phyloP scores from a whole-genome alignment of 2,329 filamentous ascomycete genomes.

The Penicillium nordicum region DNA sequence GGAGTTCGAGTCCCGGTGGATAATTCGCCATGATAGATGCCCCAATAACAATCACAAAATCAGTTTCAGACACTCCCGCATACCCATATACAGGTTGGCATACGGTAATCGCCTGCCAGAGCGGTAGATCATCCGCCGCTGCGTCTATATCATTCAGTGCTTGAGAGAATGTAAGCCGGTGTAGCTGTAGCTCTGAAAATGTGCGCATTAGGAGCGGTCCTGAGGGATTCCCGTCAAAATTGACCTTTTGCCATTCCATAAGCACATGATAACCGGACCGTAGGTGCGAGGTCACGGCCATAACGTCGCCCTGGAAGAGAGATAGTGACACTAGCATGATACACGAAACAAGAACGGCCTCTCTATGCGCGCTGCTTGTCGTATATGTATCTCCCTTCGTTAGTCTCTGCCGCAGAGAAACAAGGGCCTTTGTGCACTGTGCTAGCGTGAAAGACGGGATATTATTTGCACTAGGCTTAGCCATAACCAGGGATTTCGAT shows the following conservation, averaged over 20 bases:
- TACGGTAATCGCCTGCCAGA: neutral
- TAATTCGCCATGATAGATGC: neutral
- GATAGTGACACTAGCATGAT: neutral
- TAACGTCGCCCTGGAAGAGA: neutral
- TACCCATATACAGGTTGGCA: neutral
- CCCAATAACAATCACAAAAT: neutral
- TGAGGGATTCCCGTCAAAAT: neutral
- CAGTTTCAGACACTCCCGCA: neutral
- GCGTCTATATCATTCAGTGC: neutral
- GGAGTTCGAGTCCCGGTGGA: neutral
- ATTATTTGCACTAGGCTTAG: neutral
- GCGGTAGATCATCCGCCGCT: neutral
- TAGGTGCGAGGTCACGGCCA: neutral
- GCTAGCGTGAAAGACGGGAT: neutral
- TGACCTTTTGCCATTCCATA: neutral
- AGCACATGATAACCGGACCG: neutral
- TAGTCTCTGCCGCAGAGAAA: neutral
- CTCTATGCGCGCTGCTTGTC: neutral
- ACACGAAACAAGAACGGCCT: neutral
- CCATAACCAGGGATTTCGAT: neutral
- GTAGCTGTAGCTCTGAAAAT: neutral
- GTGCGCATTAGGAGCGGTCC: neutral
- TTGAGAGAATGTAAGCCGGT: neutral
- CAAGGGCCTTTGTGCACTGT: neutral
- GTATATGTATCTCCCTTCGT: neutral